Percentiles rank a stretch among this genome's conserved stretches.
Conservation (phyloP, 495 filamentous ascomycete species). For the Letharia columbiana region DNA sequence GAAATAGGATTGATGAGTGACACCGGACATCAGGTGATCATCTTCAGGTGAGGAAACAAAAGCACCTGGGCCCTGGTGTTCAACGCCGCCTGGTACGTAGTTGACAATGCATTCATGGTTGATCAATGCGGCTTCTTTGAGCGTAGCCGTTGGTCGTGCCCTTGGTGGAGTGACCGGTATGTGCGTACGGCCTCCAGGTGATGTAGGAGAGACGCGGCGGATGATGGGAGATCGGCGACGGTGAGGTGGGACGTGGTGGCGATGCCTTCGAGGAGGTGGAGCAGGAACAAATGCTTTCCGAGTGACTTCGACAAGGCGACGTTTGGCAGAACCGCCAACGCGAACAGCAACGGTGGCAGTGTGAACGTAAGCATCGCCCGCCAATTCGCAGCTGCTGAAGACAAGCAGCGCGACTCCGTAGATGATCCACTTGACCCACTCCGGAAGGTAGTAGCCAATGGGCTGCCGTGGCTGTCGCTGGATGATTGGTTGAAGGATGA, state of each 20-base stretch:
- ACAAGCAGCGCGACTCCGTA: background rate
- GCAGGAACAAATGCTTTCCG: background rate
- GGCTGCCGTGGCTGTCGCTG: background rate
- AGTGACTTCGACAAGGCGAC: slow-evolving; percentile 9
- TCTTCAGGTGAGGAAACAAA: background rate
- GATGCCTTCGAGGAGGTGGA: background rate
- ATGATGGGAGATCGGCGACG: background rate
- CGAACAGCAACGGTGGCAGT: slow-evolving; percentile 3
- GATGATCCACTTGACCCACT: slow-evolving; percentile 3
- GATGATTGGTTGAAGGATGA: background rate
- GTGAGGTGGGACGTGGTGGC: background rate
- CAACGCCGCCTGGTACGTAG: background rate
- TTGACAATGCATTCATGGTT: background rate
- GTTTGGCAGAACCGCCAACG: slow-evolving; percentile 6
- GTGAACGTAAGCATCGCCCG: background rate
- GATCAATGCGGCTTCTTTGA: background rate
- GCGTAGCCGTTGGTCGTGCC: background rate
- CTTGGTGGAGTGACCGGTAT: slow-evolving; percentile 1
- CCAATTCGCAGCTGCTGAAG: background rate
- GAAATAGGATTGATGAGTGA: background rate
- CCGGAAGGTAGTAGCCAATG: background rate
- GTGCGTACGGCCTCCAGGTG: background rate
- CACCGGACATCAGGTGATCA: background rate
- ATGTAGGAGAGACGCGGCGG: slow-evolving; percentile 3
- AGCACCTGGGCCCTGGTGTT: background rate